Evolutionary conservation across 352 stramenopile species (phyloP).

Genomic region (Pelagophyceae sp.): DNA sequence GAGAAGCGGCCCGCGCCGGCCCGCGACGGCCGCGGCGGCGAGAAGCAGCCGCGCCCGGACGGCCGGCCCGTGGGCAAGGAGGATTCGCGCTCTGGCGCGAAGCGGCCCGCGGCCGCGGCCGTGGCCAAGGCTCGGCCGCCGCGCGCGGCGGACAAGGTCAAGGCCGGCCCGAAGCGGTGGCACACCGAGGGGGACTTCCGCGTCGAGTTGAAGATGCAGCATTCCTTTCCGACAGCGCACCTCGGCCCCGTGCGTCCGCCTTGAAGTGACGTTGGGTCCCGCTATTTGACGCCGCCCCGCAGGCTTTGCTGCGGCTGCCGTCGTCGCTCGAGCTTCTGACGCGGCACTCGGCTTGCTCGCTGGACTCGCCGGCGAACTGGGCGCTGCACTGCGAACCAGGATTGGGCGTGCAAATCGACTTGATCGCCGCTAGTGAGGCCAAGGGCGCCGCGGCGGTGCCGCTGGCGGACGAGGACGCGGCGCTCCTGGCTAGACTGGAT

Average conservation of each 20-base stretch:
- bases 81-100: too few relatives aligned
- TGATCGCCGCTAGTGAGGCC: neutral
- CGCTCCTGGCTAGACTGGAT: neutral
- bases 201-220: neutral
- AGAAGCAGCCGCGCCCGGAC: too few relatives aligned
- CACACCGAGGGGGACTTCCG: neutral
- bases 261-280: too few relatives aligned
- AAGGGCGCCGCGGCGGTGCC: neutral
- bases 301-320: neutral
- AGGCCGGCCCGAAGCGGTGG: neutral
- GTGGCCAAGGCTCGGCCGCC: too few relatives aligned
- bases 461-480: neutral
- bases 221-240: neutral
- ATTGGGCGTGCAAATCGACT: slow-evolving; percentile 1
- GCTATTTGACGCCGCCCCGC: too few relatives aligned
- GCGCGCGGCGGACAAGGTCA: too few relatives aligned
- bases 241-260: neutral
- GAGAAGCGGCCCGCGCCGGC: too few relatives aligned
- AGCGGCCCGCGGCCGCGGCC: too few relatives aligned
- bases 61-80: too few relatives aligned
- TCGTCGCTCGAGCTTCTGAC: neutral
- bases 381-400: neutral
- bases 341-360: neutral
- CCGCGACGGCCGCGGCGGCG: too few relatives aligned
- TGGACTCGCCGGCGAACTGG: neutral